A percentile compares a stretch with the other conserved stretches of the same genome.
Evolutionary conservation across 176 grass and related monocot species (phyloP).

Genomic region (Oropetium thomaeum): DNA sequence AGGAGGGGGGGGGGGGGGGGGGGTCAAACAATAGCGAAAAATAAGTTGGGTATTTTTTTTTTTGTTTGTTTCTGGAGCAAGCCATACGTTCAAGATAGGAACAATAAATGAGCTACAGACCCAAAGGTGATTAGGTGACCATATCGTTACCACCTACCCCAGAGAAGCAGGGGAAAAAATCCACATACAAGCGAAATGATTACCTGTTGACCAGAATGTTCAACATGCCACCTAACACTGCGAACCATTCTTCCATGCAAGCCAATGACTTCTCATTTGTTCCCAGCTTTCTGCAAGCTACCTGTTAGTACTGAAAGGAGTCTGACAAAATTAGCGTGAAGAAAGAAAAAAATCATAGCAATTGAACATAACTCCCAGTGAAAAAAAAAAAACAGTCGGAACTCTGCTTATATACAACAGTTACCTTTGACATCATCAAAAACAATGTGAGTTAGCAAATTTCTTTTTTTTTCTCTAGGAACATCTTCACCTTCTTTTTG

Average conservation of each 20-base stretch:
- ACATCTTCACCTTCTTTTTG: constrained; percentile 42
- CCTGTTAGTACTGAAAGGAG: constrained; percentile 51
- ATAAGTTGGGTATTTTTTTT: background rate
- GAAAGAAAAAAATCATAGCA: constrained; percentile 5
- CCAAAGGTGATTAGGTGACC: background rate
- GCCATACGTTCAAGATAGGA: background rate
- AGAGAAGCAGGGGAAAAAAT: background rate
- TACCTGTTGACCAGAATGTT: constrained; percentile 22
- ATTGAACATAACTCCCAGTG: constrained; percentile 20
- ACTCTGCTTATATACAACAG: constrained; percentile 61
- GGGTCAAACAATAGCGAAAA: background rate
- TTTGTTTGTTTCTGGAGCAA: constrained; percentile 23
- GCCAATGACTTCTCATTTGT: constrained; percentile 24
- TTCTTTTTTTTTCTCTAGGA: constrained; percentile 47
- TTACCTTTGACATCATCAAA: constrained; percentile 64
- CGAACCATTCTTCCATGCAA: constrained; percentile 25
- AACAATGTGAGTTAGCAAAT: constrained; percentile 55
- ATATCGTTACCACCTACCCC: constrained; percentile 3
- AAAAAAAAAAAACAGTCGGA: constrained; percentile 42
- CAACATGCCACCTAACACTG: constrained; percentile 24
- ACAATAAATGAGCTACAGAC: background rate
- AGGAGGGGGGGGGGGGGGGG: background rate
- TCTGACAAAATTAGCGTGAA: constrained; percentile 52
- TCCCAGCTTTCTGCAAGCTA: constrained; percentile 42
- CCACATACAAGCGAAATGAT: background rate